Base-by-base conservation (phyloP, 805 yeast species). In the Candida germanica region DNA sequence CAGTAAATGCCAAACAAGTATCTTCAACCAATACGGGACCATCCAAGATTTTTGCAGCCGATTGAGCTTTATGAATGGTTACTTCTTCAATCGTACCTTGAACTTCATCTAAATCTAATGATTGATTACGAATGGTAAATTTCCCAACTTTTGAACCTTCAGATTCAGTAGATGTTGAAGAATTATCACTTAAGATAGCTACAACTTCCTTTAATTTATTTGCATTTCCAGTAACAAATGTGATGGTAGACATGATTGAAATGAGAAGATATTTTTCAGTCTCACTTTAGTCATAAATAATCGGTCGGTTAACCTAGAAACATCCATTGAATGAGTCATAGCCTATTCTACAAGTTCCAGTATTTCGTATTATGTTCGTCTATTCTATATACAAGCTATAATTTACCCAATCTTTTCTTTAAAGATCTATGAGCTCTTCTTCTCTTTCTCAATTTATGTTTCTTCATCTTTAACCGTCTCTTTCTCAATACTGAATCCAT, bases 1-100 rank as follows among this genome's bases (percentile, higher is more conserved):
- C 96, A 33, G 74, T 74, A 59, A 84, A 93, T 3, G 83, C 86
- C 26, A 93, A 73, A 33, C 95, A 89, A 0, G 98, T 93, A 52
- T 93, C 99, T 56, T 93, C 99, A 3, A 89, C 96, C 39, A 93
- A 69, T 0, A 87, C 97, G 0, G 98, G 91, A 0, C 95, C 93
- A 3, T 68, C 56, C 3, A 80, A 57, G 6, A 75, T 54, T 9
- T 58, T 53, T 5, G 91, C 83, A 2, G 96, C 96, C 9, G 80
- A 71, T 50, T 70, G 62, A 38, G 94, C 87, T 58, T 93, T 93
- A 53, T 80, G 86, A 29, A 68, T 70, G 0, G 96, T 84, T 28
- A 93, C 91, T 36, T 84, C 85, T 27, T 80, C 81, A 31, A 88
- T 74, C 15, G 91, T 63, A 20, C 96, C 98, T 62, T 93, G 99